phyloP scores from a whole-genome alignment of 176 grass and related monocot species.

The Oryza coarctata region DNA sequence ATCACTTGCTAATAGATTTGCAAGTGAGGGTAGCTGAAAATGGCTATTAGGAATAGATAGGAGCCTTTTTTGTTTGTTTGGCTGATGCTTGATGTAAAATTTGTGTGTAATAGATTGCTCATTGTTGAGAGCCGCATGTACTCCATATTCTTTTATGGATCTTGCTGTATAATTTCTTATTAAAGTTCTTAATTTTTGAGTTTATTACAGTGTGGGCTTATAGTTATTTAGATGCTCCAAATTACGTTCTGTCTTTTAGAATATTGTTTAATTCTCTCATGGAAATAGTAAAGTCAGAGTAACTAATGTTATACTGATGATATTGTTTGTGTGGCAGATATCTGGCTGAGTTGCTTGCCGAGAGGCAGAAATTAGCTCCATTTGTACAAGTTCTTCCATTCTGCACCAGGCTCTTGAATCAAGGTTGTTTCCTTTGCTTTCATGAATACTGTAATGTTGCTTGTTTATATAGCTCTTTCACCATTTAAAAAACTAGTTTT shows the following conservation, averaged over 20 bases:
- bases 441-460: conserved; percentile 1
- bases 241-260: neutral
- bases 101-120: conserved; percentile 46
- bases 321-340: conserved; percentile 59
- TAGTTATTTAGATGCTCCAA: conserved; percentile 21
- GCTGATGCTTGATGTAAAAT: conserved; percentile 33
- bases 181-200: conserved; percentile 30
- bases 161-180: conserved; percentile 43
- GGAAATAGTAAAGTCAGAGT: neutral
- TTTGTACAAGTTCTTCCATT: conserved; percentile 97
- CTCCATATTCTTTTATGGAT: conserved; percentile 28
- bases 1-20: conserved; percentile 36
- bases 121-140: conserved; percentile 36
- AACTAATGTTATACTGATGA: conserved; percentile 19
- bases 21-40: neutral
- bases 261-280: conserved; percentile 9
- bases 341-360: conserved; percentile 89
- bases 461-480: neutral
- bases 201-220: neutral
- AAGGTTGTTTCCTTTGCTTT: conserved; percentile 54
- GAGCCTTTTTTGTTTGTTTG: conserved; percentile 21
- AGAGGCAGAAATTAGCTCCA: conserved; percentile 96
- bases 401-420: conserved; percentile 88
- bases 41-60: neutral
- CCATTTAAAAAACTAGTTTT: neutral